Conservation (phyloP, 129 eudicot species). For the Flaveria trinervia region DNA sequence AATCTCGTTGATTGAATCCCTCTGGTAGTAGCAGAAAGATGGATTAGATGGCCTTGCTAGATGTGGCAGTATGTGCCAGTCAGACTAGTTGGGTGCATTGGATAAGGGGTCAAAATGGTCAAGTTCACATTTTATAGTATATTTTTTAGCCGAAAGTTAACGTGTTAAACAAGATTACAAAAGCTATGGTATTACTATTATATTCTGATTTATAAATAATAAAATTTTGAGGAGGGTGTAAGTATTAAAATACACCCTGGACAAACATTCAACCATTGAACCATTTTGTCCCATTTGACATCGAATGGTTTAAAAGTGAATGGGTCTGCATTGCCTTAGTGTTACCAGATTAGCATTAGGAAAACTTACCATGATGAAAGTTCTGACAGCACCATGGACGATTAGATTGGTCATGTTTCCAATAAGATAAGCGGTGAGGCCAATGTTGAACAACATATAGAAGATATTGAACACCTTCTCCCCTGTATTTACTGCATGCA, state of each 20-base stretch:
- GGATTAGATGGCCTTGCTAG: not conserved
- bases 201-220: no score
- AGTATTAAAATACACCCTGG: not conserved
- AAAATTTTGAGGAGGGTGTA: no score
- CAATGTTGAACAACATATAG: constrained; percentile 90
- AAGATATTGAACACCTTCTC: constrained; percentile 77
- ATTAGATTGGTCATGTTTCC: constrained; percentile 89
- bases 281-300: not conserved
- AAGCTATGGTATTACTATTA: no score
- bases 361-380: constrained; percentile 65
- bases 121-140: not conserved
- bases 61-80: not conserved
- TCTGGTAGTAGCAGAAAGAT: constrained; percentile 35
- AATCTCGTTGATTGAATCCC: constrained; percentile 74
- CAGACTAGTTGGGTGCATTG: not conserved
- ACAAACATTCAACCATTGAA: not conserved
- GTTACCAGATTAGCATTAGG: constrained; percentile 1
- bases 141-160: no score
- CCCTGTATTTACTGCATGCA: constrained; percentile 82
- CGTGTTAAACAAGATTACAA: not conserved
- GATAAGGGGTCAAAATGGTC: not conserved
- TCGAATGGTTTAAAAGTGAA: not conserved
- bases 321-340: not conserved
- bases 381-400: constrained; percentile 71
- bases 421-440: constrained; percentile 76